These are phyloP conservation scores for Globisporangium alternatum DNA, from an alignment of 352 stramenopile genomes.

Conservation along the genomic window DNA sequence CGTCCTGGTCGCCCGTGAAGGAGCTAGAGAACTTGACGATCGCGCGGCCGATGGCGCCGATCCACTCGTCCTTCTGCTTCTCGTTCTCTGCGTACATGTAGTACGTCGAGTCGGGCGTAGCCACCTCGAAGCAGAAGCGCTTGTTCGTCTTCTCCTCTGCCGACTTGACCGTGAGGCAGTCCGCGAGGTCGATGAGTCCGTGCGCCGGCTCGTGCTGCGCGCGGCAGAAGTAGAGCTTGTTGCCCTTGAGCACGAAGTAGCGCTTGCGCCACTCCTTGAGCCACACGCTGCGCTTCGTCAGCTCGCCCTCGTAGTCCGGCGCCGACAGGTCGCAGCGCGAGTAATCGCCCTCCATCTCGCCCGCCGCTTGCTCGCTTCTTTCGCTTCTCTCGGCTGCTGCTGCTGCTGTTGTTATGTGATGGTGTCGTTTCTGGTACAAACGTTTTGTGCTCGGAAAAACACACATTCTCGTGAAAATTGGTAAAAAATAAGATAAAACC, in stretches of 20 bases:
- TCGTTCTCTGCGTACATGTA: conserved; percentile 92
- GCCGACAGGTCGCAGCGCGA: conserved; percentile 73
- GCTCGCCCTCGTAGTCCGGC: conserved; percentile 84
- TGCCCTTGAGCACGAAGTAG: conserved; percentile 91
- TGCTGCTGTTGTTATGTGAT: not conserved
- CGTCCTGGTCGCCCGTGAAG: conserved; percentile 91
- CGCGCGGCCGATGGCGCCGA: conserved; percentile 94
- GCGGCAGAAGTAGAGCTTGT: conserved; percentile 90
- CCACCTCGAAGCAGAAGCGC: conserved; percentile 88
- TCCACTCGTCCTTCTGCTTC: conserved; percentile 92
- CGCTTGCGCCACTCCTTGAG: conserved; percentile 90
- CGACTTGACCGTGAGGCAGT: conserved; percentile 90
- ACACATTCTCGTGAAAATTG: no score
- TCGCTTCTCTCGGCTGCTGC: not conserved
- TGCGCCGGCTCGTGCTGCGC: conserved; percentile 73
- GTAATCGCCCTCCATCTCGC: conserved; percentile 70
- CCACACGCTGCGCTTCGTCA: conserved; percentile 91
- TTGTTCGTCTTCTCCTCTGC: conserved; percentile 92
- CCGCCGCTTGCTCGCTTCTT: not conserved
- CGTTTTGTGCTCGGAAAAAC: no score
- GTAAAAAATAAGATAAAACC: no score
- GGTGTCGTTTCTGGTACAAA: not conserved
- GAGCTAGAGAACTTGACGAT: conserved; percentile 98
- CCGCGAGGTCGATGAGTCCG: conserved; percentile 86
- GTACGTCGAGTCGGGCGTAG: conserved; percentile 85